Evolutionary conservation across 805 yeast genomes (phyloP).

Genomic region (Lachancea kluyveri): DNA sequence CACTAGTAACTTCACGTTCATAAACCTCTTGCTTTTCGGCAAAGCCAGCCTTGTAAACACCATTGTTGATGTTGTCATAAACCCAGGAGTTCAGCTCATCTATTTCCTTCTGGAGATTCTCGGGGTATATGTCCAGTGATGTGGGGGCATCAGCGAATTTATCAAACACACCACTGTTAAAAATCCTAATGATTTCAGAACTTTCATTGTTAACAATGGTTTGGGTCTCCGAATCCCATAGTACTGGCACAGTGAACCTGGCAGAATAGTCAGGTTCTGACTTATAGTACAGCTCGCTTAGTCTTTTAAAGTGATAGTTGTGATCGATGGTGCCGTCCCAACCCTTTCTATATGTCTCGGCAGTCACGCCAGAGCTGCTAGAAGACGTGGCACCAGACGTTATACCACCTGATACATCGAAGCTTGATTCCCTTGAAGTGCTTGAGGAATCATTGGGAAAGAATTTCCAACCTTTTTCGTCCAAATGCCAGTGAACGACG

Average conservation of each 20-base stretch:
- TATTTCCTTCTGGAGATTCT: slow-evolving; percentile 44
- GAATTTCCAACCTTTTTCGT: slow-evolving; percentile 85
- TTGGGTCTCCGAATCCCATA: slow-evolving; percentile 79
- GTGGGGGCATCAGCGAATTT: slow-evolving; percentile 36
- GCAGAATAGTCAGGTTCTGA: slow-evolving; percentile 73
- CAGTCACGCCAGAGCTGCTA: slow-evolving; percentile 9
- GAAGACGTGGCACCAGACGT: slow-evolving; percentile 1
- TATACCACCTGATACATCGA: slow-evolving; percentile 2
- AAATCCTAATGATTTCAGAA: slow-evolving; percentile 79
- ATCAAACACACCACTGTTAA: slow-evolving; percentile 68
- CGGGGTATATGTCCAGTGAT: slow-evolving; percentile 55
- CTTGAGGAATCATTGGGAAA: slow-evolving; percentile 38
- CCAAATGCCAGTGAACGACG: slow-evolving; percentile 91
- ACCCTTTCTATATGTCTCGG: slow-evolving; percentile 14
- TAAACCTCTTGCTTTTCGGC: slow-evolving; percentile 80
- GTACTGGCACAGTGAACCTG: slow-evolving; percentile 85
- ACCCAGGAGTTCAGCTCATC: slow-evolving; percentile 79
- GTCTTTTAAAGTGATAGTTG: slow-evolving; percentile 48
- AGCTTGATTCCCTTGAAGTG: slow-evolving; percentile 7
- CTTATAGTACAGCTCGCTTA: slow-evolving; percentile 68
- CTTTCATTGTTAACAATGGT: slow-evolving; percentile 92
- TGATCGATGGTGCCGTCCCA: slow-evolving; percentile 49
- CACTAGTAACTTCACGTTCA: slow-evolving; percentile 54
- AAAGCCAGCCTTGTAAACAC: slow-evolving; percentile 90
- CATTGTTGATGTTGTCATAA: slow-evolving; percentile 81